phyloP scores from a whole-genome alignment of 345 rosid genomes.

The Anastatica hierochuntica region DNA sequence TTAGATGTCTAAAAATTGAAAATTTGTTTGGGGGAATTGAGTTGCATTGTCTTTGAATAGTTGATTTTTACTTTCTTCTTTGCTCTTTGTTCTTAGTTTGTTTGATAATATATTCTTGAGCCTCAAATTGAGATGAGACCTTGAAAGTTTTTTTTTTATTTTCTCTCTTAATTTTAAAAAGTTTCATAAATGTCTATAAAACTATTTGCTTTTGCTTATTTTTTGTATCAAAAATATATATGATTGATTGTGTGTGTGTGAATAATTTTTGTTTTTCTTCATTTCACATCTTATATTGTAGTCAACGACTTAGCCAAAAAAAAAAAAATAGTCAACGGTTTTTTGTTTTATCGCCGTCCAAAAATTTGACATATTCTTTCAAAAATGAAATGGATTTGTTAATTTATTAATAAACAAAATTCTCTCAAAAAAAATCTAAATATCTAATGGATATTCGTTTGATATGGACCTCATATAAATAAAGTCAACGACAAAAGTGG shows the following conservation, averaged over 20 bases:
- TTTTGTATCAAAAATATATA: conserved; percentile 16
- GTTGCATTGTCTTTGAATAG: conserved; percentile 12
- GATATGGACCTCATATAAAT: too few relatives aligned
- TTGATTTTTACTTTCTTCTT: background rate
- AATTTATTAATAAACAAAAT: background rate
- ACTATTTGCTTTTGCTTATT: background rate
- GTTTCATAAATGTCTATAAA: conserved; percentile 6
- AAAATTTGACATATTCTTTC: background rate
- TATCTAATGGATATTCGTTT: too few relatives aligned
- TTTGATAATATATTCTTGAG: conserved; percentile 22
- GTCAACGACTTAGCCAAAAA: background rate
- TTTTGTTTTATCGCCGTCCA: conserved; percentile 4
- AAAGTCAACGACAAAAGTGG: conserved; percentile 10
- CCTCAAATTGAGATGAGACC: conserved; percentile 27
- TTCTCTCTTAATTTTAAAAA: background rate
- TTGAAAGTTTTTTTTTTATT: background rate
- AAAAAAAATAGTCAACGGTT: background rate
- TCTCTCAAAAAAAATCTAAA: too few relatives aligned
- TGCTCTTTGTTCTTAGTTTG: conserved; percentile 2
- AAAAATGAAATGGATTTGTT: too few relatives aligned
- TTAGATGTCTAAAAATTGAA: conserved; percentile 4
- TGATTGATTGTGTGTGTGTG: conserved; percentile 17
- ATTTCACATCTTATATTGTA: background rate
- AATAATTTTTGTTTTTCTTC: background rate
- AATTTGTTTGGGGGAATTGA: conserved; percentile 16